Base-by-base conservation (phyloP, 1,284 basidiomycete genomes). In the Ceratobasidium sp. region DNA sequence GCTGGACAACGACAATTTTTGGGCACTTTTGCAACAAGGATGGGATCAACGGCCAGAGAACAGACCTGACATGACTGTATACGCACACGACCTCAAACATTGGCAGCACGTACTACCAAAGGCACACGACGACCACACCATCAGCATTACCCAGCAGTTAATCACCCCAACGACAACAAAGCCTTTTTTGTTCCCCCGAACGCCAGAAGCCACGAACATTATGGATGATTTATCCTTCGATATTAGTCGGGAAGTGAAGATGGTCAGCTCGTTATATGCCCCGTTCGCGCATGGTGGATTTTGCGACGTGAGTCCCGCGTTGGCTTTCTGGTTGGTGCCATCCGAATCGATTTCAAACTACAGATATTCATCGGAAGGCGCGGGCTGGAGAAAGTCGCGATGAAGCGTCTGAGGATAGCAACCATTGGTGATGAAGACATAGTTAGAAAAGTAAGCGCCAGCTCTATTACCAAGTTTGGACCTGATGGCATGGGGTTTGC, bases 251-350 rank as follows among this genome's bases (percentile, higher is more conserved):
- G 46, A 67, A 32, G 65, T 67, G 13, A 51, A 52, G 32, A 67
- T 67, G 65, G 65, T 67, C 32, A 67, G 65, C 49, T 67, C 65
- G 1, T 37, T 67, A 52, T 67, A 67, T 54, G 65, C 65, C 6
- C 65, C 65, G 19, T 67, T 34, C 49, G 65, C 65, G 15, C 65
- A 67, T 29, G 65, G 65, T 29, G 65, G 65, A 8, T 67, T 67
- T 25, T 67, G 65, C 32, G 65, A 67, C 25, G 65, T 67, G 49
- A 67, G 65, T 52, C 2, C 29, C n/a, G 29, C 25, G 7, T 15
- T 17, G 6, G 17, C 25, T 37, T 51, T 32, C 29, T 67, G 13
- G 17, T 52, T 17, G 5, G 15, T 2, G n/a, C 32, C 19, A 9
- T 19, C 19, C 13, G 15, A 11, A 64, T 44, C 25, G 19, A 34